Evolutionary conservation across 2,329 filamentous ascomycete genomes (phyloP), one percentile per base, ranked within the genome.

Genomic region (Trichophyton rubrum): DNA sequence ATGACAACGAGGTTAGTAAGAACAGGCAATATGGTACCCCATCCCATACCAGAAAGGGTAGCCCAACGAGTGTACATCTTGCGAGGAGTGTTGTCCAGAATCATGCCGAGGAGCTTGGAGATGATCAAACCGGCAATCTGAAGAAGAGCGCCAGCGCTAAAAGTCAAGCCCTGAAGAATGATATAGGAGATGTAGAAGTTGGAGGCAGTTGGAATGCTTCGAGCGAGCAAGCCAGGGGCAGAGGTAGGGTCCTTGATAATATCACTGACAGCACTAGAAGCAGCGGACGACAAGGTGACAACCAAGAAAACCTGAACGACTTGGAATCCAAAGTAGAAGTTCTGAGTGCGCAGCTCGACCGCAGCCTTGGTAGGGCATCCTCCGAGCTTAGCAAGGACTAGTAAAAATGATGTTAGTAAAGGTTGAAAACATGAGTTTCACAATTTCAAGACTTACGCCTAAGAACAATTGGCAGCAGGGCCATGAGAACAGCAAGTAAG

Each of bases 111-210:
- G 4, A 95, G 70, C 58, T 84, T 84, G 69, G 87, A 88, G 33
- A 95, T 73, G 55, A 91, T 73, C 58, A 97, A 80, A 15, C 90
- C 89, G 20, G 75, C 78, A 55, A 88, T 80, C 66, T 95, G 89
- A 1, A 95, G 79, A 3, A 97, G 74, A 1, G 88, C 82, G 55
- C 85, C 82, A 0, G 89, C 82, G 2, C 90, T 87, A 63, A 92
- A 85, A 1, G 86, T 86, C 61, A 97, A 74, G 38, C 92, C 95
- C 73, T 97, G 93, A 2, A 99, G 83, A 35, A 97, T 84, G 66
- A 99, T 95, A 75, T 97, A 99, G 0, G 87, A 89, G 20, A 97
- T 86, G 73, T 96, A 99, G 70, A 97, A 95, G 75, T 95, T 97
- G 63, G 90, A 91, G 0, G 90, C 85, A 60, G 83, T 85, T 17